phyloP scores from a whole-genome alignment of 2,329 filamentous ascomycete genomes.

The Trichoderma brevicompactum region DNA sequence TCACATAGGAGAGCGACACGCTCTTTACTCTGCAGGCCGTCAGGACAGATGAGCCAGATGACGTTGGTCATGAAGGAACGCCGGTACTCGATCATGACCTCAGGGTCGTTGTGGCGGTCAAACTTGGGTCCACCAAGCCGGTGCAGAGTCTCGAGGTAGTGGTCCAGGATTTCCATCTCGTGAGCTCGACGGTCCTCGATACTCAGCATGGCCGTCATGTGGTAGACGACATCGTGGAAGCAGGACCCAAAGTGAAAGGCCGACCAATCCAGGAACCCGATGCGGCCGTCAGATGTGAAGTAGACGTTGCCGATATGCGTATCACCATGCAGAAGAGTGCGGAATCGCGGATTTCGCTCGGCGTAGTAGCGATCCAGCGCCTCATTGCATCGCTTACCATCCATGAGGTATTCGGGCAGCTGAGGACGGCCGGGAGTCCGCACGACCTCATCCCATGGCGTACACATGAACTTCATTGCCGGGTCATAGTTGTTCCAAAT shows the following conservation, averaged over 20 bases:
- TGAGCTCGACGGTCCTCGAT: slow-evolving; percentile 14
- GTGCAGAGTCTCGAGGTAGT: slow-evolving; percentile 18
- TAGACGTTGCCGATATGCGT: slow-evolving; percentile 17
- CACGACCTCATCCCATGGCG: slow-evolving; percentile 16
- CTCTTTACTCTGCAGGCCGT: slow-evolving; percentile 9
- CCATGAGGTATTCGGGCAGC: slow-evolving; percentile 19
- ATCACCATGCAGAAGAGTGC: slow-evolving; percentile 12
- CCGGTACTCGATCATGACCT: slow-evolving; percentile 18
- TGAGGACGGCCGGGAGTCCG: slow-evolving; percentile 6
- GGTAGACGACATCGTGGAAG: slow-evolving; percentile 23
- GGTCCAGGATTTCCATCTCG: slow-evolving; percentile 17
- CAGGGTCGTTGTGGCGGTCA: slow-evolving; percentile 21
- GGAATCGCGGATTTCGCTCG: slow-evolving; percentile 15
- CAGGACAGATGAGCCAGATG: slow-evolving; percentile 16
- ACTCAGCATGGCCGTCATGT: slow-evolving; percentile 20
- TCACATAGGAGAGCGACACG: background rate
- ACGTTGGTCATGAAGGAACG: slow-evolving; percentile 21
- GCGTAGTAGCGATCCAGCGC: slow-evolving; percentile 14
- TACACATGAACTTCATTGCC: slow-evolving; percentile 22
- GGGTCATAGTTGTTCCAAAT: slow-evolving; percentile 25
- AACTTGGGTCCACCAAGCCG: slow-evolving; percentile 17
- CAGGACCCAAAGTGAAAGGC: slow-evolving; percentile 20
- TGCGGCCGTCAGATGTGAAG: slow-evolving; percentile 8
- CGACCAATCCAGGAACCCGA: slow-evolving; percentile 19
- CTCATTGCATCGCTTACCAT: slow-evolving; percentile 15